Evolutionary conservation across 2,329 filamentous ascomycete genomes (phyloP).

Genomic region (Periconia sp.): DNA sequence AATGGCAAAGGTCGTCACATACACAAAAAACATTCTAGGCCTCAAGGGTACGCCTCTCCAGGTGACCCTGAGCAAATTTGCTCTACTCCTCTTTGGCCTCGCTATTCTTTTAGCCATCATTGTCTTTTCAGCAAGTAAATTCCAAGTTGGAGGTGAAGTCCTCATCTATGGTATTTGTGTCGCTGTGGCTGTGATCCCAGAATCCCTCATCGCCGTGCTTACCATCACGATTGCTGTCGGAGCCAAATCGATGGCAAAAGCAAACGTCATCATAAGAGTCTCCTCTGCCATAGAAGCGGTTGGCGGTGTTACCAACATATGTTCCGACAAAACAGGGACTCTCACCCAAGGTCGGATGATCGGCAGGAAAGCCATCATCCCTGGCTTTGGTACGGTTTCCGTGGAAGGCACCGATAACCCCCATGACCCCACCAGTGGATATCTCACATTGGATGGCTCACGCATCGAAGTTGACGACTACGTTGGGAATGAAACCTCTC

Average conservation of each 20-base stretch:
- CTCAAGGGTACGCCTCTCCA: constrained; percentile 81
- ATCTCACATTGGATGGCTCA: constrained; percentile 32
- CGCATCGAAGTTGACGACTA: constrained; percentile 27
- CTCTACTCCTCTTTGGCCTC: constrained; percentile 75
- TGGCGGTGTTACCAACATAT: constrained; percentile 46
- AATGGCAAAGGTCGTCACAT: constrained; percentile 35
- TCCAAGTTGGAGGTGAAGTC: constrained; percentile 45
- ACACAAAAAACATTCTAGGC: constrained; percentile 58
- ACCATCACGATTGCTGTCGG: constrained; percentile 64
- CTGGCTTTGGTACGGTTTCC: constrained; percentile 34
- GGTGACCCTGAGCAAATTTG: constrained; percentile 82
- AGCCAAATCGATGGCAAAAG: constrained; percentile 45
- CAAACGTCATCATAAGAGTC: constrained; percentile 45
- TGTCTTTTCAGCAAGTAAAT: constrained; percentile 64
- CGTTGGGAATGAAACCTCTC: constrained; percentile 19
- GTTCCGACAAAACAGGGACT: constrained; percentile 45
- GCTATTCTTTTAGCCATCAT: constrained; percentile 71
- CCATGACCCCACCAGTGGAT: constrained; percentile 38
- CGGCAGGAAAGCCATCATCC: constrained; percentile 41
- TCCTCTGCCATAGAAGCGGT: constrained; percentile 44
- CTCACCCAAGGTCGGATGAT: constrained; percentile 46
- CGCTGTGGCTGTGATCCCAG: constrained; percentile 51
- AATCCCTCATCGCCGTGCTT: constrained; percentile 63
- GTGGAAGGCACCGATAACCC: constrained; percentile 40
- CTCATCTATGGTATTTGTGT: constrained; percentile 53